Conservation (phyloP, 768 basidiomycete species). For the Mycena galopus region DNA sequence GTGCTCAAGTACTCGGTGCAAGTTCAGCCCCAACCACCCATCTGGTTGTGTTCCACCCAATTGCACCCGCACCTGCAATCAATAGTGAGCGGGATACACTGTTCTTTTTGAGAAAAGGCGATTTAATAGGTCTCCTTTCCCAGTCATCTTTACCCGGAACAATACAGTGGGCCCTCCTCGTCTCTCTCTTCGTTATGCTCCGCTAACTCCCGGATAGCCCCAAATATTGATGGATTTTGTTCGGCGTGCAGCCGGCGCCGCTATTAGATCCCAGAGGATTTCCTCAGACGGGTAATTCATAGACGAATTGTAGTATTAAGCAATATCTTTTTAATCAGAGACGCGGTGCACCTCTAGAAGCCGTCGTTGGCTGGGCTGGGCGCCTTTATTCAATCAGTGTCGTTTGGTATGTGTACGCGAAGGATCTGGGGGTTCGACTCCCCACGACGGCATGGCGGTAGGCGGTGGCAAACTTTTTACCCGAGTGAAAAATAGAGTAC, state of each 20-base stretch:
- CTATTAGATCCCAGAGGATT: not conserved
- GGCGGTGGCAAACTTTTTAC: no score
- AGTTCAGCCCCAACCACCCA: conserved; percentile 67
- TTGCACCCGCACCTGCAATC: conserved; percentile 61
- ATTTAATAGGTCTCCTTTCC: conserved; percentile 16
- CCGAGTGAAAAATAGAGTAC: no score
- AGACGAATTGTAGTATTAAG: no score
- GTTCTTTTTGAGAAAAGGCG: not conserved
- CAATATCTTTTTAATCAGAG: no score
- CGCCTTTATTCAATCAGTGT: no score
- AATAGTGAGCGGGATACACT: conserved; percentile 54
- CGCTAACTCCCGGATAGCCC: conserved; percentile 45
- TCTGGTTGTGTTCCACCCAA: conserved; percentile 52
- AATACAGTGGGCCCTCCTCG: conserved; percentile 52
- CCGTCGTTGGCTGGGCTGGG: no score
- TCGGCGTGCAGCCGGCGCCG: conserved; percentile 49
- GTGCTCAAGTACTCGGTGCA: conserved; percentile 61
- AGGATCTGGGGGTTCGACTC: no score
- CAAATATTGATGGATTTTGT: conserved; percentile 55
- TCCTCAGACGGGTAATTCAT: no score
- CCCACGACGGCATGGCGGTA: no score
- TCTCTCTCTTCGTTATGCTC: not conserved
- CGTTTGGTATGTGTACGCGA: no score
- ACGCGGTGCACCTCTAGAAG: no score
- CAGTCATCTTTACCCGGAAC: conserved; percentile 59